These are phyloP conservation scores for Thermoascus crustaceus DNA, from an alignment of 2,329 filamentous ascomycete species.

Conservation along the genomic window DNA sequence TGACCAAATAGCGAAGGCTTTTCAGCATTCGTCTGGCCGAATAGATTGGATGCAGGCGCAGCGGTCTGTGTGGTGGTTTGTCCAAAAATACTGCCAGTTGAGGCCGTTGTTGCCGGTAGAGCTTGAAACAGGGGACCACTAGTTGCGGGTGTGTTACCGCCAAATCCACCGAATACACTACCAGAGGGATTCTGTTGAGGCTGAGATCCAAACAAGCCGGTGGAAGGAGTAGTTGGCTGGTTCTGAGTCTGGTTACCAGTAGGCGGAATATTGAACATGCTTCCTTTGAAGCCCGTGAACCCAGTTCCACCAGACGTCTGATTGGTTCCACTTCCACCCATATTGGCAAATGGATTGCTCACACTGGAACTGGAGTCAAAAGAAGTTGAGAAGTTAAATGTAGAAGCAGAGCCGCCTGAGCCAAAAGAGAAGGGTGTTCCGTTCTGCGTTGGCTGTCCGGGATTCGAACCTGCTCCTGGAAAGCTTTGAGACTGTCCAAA, in stretches of 20 bases:
- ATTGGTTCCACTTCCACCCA: slow-evolving; percentile 13
- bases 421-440: slow-evolving; percentile 26
- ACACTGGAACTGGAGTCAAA: slow-evolving; percentile 12
- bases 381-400: slow-evolving; percentile 26
- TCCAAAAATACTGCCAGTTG: slow-evolving; percentile 16
- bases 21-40: slow-evolving; percentile 15
- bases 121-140: slow-evolving; percentile 8
- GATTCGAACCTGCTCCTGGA: slow-evolving; percentile 17
- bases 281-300: slow-evolving; percentile 25
- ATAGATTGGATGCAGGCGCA: slow-evolving; percentile 14
- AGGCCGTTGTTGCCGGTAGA: slow-evolving; percentile 10
- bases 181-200: slow-evolving; percentile 2
- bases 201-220: slow-evolving; percentile 14
- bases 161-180: slow-evolving; percentile 2
- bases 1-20: slow-evolving; percentile 21
- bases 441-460: slow-evolving; percentile 18
- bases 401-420: slow-evolving; percentile 18
- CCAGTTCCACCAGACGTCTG: slow-evolving; percentile 13
- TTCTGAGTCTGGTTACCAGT: slow-evolving; percentile 14
- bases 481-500: slow-evolving; percentile 33
- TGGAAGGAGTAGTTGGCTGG: slow-evolving; percentile 15
- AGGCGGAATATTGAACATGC: slow-evolving; percentile 22
- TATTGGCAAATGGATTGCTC: slow-evolving; percentile 30
- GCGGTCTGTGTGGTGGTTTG: slow-evolving; percentile 10
- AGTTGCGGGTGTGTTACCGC: slow-evolving; percentile 9